Percentiles rank a stretch among this genome's conserved stretches.
Evolutionary conservation across 352 stramenopile species (phyloP).

Genomic region (Pythium sp.): DNA sequence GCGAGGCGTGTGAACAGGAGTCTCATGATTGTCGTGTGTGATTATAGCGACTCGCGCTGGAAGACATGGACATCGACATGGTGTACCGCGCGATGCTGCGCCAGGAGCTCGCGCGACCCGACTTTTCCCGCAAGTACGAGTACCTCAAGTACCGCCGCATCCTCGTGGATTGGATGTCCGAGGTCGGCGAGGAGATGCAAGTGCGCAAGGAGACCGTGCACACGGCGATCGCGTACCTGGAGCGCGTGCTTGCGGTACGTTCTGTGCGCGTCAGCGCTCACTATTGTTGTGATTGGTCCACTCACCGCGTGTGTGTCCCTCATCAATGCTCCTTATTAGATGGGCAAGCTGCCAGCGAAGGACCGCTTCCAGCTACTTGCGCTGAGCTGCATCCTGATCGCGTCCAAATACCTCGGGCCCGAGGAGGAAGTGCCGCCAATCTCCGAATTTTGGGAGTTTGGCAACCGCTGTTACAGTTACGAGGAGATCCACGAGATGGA

Average conservation of each 20-base stretch:
- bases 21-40: neutral
- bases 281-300: neutral
- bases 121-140: slow-evolving; percentile 74
- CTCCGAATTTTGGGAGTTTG: slow-evolving; percentile 84
- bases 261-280: neutral
- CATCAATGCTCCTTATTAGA: slow-evolving; percentile 8
- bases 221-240: slow-evolving; percentile 77
- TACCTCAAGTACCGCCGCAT: slow-evolving; percentile 84
- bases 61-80: slow-evolving; percentile 72
- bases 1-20: neutral
- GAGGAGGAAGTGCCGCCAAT: slow-evolving; percentile 82
- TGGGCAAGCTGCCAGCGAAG: slow-evolving; percentile 54
- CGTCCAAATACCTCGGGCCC: slow-evolving; percentile 74
- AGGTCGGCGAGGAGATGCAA: slow-evolving; percentile 82
- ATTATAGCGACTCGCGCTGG: slow-evolving; percentile 56
- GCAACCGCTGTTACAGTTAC: slow-evolving; percentile 81
- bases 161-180: slow-evolving; percentile 83
- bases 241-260: slow-evolving; percentile 55
- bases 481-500: slow-evolving; percentile 82
- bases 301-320: neutral
- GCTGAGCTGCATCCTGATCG: slow-evolving; percentile 76
- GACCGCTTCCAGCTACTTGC: slow-evolving; percentile 81
- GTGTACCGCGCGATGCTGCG: slow-evolving; percentile 76
- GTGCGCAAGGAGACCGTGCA: slow-evolving; percentile 83
- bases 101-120: slow-evolving; percentile 61